Base-by-base conservation (phyloP, 768 basidiomycete genomes). In the Termitomyces sp. region DNA sequence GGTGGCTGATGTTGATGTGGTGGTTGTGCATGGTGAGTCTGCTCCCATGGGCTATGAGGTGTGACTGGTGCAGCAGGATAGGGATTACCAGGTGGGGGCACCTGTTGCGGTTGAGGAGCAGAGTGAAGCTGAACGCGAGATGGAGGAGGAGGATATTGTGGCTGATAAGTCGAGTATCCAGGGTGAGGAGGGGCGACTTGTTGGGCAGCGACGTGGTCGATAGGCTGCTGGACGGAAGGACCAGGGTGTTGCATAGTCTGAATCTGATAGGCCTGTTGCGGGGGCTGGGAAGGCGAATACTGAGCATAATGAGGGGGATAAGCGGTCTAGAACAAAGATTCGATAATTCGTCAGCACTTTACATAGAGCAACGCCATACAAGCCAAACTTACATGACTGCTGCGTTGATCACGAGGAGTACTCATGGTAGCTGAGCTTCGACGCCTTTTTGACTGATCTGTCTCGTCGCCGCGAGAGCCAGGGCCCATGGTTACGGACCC, bases 61-160 rank as follows among this genome's bases (percentile, higher is more conserved):
- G 77, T 72, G 5, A 76, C 70, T 22, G 74, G 71, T 1, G 77
- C 74, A 44, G 77, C 72, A n/a, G 78, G 78, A 57, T 79, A 80
- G 9, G 79, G 73, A 58, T 77, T 77, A 27, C 68, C 66, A 60
- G 76, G 75, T 22, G 74, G 69, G 18, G 73, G 68, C 13, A 72
- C 70, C 14, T 69, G 67, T 34, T 69, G 71, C 52, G 72, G 70
- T 39, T 69, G 73, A 51, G 63, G 57, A 34, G 61, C 62, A 6
- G 69, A 61, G 58, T 75, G 75, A 41, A 69, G 66, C 53, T 71
- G 73, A 22, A 66, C 58, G 8, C 65, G 58, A 53, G 50, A 29
- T 34, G 56, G 44, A 13, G 57, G 49, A 44, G 65, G 69, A 65
- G 46, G 68, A 69, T 56, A 75, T 68, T 66, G 68, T 59, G 66